A percentile compares a stretch with the other conserved stretches of the same genome.
Evolutionary conservation across 208 protist species (phyloP).

Genomic region (Angomonas ambiguus): DNA sequence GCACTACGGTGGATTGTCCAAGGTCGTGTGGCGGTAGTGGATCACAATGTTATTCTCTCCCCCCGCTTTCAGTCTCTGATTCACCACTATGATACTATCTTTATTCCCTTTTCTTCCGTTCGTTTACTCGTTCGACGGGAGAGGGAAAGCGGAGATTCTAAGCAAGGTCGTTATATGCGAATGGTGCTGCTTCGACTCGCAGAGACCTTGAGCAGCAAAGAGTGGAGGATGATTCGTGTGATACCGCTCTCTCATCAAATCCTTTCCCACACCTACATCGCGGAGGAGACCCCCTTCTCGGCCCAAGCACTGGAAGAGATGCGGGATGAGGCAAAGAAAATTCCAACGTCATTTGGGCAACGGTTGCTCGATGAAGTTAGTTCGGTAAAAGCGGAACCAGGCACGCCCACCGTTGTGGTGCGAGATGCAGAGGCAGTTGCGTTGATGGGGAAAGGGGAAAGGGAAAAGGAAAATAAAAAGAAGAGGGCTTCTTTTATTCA

Average conservation of each 20-base stretch:
- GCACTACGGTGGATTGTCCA: conserved; percentile 83
- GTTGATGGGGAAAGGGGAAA: neutral
- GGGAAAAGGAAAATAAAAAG: neutral
- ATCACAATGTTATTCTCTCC: conserved; percentile 82
- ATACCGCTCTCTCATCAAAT: conserved; percentile 76
- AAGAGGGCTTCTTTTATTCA: conserved; percentile 21
- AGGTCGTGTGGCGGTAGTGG: conserved; percentile 82
- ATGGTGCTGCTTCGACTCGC: conserved; percentile 35
- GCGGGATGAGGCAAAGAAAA: conserved; percentile 36
- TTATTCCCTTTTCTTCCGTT: conserved; percentile 69
- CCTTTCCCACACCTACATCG: conserved; percentile 67
- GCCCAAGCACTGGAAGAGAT: conserved; percentile 42
- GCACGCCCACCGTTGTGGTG: neutral
- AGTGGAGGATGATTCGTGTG: conserved; percentile 58
- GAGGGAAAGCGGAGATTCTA: conserved; percentile 39
- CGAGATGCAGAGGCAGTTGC: neutral
- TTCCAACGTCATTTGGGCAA: conserved; percentile 7
- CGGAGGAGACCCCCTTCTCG: conserved; percentile 42
- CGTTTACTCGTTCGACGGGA: conserved; percentile 64
- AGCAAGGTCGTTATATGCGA: conserved; percentile 59
- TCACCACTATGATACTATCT: conserved; percentile 80
- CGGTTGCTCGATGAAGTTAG: conserved; percentile 2
- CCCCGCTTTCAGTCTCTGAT: conserved; percentile 75
- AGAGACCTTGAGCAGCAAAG: conserved; percentile 26
- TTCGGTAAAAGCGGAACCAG: neutral